These are phyloP conservation scores for Amylostereum areolatum DNA, from an alignment of 1,284 basidiomycete genomes.

Conservation along the genomic window DNA sequence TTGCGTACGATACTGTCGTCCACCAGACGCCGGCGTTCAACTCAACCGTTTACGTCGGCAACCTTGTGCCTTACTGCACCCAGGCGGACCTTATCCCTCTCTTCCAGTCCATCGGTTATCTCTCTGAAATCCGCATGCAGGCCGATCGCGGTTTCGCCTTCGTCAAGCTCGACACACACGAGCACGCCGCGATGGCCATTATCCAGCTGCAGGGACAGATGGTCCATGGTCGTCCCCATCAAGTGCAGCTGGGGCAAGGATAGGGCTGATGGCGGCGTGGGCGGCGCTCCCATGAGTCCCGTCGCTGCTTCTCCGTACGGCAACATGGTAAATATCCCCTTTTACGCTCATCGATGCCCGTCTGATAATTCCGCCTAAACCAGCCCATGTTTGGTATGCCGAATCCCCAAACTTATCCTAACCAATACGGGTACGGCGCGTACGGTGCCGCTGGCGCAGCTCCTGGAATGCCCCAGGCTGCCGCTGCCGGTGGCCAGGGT, in stretches of 20 bases:
- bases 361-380: slow-evolving; percentile 4
- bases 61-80: slow-evolving; percentile 92
- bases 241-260: slow-evolving; percentile 99
- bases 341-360: slow-evolving; percentile 4
- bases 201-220: slow-evolving; percentile 92
- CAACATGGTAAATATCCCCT: slow-evolving; percentile 51
- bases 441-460: slow-evolving; percentile 59
- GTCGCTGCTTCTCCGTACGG: slow-evolving; percentile 65
- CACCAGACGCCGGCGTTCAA: slow-evolving; percentile 89
- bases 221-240: slow-evolving; percentile 92
- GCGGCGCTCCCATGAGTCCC: slow-evolving; percentile 53
- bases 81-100: slow-evolving; percentile 94
- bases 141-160: slow-evolving; percentile 97
- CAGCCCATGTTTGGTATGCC: slow-evolving; percentile 86
- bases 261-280: slow-evolving; percentile 64
- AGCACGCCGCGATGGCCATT: slow-evolving; percentile 96
- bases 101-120: slow-evolving; percentile 96
- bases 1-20: slow-evolving; percentile 85
- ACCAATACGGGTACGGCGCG: slow-evolving; percentile 71
- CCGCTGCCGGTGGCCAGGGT: slow-evolving; percentile 48
- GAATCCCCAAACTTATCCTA: slow-evolving; percentile 64
- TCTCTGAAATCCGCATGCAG: slow-evolving; percentile 98
- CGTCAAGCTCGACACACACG: slow-evolving; percentile 96
- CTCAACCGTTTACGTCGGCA: slow-evolving; percentile 96
- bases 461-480: slow-evolving; percentile 61